A percentile compares a stretch with the other conserved stretches of the same genome.
Conservation (phyloP, 1,284 basidiomycete species). For the Boletellus deceptivus region DNA sequence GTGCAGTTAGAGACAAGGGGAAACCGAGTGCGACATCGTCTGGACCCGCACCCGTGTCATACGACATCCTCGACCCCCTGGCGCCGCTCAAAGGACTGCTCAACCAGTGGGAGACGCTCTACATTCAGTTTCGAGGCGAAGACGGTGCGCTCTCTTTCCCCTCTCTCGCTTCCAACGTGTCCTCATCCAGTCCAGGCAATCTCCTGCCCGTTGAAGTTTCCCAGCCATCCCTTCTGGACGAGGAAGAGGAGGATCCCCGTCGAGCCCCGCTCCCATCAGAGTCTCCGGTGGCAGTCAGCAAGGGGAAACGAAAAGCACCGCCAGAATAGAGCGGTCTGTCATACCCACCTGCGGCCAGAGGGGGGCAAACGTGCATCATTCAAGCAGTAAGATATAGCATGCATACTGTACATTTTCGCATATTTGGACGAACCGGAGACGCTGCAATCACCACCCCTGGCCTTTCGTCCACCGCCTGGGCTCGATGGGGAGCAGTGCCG, state of each 20-base stretch:
- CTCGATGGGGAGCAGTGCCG: conserved; percentile 71
- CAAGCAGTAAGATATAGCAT: conserved; percentile 5
- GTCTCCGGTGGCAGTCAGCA: conserved; percentile 27
- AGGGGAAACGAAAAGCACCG: conserved; percentile 49
- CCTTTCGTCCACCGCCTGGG: conserved; percentile 21
- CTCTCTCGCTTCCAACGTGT: neutral
- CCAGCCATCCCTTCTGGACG: conserved; percentile 40
- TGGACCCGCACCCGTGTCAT: conserved; percentile 27
- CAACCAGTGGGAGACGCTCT: conserved; percentile 62
- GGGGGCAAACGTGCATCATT: conserved; percentile 10
- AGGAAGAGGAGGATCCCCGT: conserved; percentile 43
- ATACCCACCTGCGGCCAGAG: neutral
- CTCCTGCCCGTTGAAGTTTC: conserved; percentile 44
- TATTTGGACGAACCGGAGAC: neutral
- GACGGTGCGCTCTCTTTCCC: conserved; percentile 44
- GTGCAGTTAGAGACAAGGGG: conserved; percentile 49
- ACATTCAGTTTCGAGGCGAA: conserved; percentile 60
- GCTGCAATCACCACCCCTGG: conserved; percentile 3
- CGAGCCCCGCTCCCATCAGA: conserved; percentile 15
- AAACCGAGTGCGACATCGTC: conserved; percentile 37
- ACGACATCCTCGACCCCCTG: conserved; percentile 49
- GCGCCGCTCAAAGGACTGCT: conserved; percentile 49
- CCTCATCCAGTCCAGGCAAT: conserved; percentile 32
- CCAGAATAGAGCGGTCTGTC: conserved; percentile 21
- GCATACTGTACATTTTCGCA: conserved; percentile 18